These are phyloP conservation scores for Cordia subcordata DNA, from an alignment of 257 asterid species.

Conservation along the genomic window DNA sequence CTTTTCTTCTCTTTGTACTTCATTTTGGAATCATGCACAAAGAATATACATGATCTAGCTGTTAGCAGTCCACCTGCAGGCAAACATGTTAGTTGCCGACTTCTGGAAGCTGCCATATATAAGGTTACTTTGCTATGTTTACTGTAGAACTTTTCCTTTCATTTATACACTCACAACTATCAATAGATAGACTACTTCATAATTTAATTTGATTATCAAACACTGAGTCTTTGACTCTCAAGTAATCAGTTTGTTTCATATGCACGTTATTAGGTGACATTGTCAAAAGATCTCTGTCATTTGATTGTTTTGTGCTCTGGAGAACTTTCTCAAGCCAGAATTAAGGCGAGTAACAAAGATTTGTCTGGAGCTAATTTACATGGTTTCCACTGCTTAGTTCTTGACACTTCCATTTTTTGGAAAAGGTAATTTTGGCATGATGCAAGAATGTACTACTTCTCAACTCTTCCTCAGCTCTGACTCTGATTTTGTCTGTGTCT, in stretches of 20 bases:
- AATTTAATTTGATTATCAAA: background rate
- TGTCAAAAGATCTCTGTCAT: slow-evolving; percentile 70
- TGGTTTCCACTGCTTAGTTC: slow-evolving; percentile 68
- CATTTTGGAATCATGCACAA: slow-evolving; percentile 23
- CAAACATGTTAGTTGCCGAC: slow-evolving; percentile 35
- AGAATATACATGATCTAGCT: slow-evolving; percentile 65
- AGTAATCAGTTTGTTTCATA: too few species aligned
- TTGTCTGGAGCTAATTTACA: slow-evolving; percentile 39
- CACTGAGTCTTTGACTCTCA: background rate
- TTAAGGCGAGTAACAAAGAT: slow-evolving; percentile 33
- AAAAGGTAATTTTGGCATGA: slow-evolving; percentile 49
- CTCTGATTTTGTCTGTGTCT: too few species aligned
- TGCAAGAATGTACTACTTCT: background rate
- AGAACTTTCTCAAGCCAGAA: slow-evolving; percentile 34
- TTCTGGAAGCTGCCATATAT: slow-evolving; percentile 59
- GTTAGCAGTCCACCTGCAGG: slow-evolving; percentile 34
- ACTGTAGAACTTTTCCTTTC: background rate
- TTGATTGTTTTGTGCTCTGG: slow-evolving; percentile 75
- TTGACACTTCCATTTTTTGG: slow-evolving; percentile 73
- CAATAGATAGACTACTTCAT: background rate
- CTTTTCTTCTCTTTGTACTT: slow-evolving; percentile 10
- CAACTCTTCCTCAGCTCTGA: too few species aligned
- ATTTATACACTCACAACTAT: slow-evolving; percentile 1
- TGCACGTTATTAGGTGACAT: slow-evolving; percentile 49
- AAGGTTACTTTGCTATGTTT: slow-evolving; percentile 39